A percentile compares a stretch with the other conserved stretches of the same genome.
Conservation (phyloP, 2,329 filamentous ascomycete species). For the Aspergillus hiratsukae region DNA sequence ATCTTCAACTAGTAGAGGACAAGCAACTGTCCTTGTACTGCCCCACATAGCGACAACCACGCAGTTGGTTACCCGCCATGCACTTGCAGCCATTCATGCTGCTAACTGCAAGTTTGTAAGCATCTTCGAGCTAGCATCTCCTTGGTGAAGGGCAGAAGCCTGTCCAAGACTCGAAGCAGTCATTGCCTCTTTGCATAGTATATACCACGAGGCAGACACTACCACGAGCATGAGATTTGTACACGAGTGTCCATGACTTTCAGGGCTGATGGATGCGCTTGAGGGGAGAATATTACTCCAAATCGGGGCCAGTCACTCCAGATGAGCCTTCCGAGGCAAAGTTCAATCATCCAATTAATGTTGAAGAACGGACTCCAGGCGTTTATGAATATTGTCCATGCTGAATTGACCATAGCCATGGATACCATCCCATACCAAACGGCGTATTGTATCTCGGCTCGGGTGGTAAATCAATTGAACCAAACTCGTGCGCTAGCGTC, state of each 20-base stretch:
- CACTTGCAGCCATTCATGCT: background rate
- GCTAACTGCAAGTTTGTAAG: background rate
- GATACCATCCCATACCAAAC: slow-evolving; percentile 9
- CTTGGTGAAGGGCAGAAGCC: background rate
- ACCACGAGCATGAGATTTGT: no score
- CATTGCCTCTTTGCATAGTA: background rate
- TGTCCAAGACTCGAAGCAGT: background rate
- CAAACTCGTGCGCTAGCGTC: slow-evolving; percentile 7
- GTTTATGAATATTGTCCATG: background rate
- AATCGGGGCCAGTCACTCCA: slow-evolving; percentile 3
- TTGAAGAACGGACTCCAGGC: background rate
- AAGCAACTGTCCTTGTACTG: slow-evolving; percentile 26
- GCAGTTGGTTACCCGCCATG: slow-evolving; percentile 9
- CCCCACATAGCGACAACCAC: slow-evolving; percentile 20
- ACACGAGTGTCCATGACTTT: background rate
- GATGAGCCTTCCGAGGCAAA: background rate
- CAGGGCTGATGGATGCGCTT: background rate
- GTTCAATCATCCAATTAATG: background rate
- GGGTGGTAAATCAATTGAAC: background rate
- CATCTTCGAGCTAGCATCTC: background rate
- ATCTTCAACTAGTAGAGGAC: slow-evolving; percentile 9
- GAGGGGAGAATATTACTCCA: background rate
- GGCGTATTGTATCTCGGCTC: background rate
- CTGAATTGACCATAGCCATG: background rate
- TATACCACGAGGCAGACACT: background rate